Conservation (phyloP, 768 basidiomycete genomes). For the Vishniacozyma victoriae region DNA sequence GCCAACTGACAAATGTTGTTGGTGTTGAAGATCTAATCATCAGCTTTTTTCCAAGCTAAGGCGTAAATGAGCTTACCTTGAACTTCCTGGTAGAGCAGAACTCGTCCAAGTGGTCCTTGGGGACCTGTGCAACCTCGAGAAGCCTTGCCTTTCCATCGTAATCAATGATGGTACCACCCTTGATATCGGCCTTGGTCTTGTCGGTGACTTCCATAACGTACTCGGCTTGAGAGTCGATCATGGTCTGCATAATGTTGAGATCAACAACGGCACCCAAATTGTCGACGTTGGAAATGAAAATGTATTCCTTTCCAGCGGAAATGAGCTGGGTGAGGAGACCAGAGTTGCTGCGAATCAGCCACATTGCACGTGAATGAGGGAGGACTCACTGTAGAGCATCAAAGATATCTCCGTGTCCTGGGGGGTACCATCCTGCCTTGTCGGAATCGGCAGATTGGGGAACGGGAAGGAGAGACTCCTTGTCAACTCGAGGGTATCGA, state of each 20-base stretch:
- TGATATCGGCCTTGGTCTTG: conserved; percentile 89
- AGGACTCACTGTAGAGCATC: conserved; percentile 63
- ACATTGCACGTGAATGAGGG: not conserved
- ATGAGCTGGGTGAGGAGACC: conserved; percentile 86
- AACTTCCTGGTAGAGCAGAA: conserved; percentile 83
- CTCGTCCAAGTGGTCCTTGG: conserved; percentile 85
- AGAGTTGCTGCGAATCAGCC: conserved; percentile 55
- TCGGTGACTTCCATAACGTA: conserved; percentile 95
- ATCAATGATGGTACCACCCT: conserved; percentile 77
- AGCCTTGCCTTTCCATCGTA: conserved; percentile 82
- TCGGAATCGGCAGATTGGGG: conserved; percentile 72
- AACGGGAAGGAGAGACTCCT: conserved; percentile 78
- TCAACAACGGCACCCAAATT: conserved; percentile 90
- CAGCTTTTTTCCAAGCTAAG: conserved; percentile 47
- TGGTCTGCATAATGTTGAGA: conserved; percentile 70
- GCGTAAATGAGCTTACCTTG: conserved; percentile 69
- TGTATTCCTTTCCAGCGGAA: conserved; percentile 88
- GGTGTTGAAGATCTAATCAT: conserved; percentile 26
- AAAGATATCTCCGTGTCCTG: conserved; percentile 94
- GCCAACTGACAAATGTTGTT: conserved; percentile 52
- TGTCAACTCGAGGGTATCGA: conserved; percentile 84
- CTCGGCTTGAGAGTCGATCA: conserved; percentile 73
- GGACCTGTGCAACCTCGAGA: conserved; percentile 91
- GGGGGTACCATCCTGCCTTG: conserved; percentile 93
- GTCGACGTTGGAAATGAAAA: conserved; percentile 96